A percentile compares a stretch with the other conserved stretches of the same genome.
phyloP scores from a whole-genome alignment of 2,329 filamentous ascomycete species.

The Oidium heveae region DNA sequence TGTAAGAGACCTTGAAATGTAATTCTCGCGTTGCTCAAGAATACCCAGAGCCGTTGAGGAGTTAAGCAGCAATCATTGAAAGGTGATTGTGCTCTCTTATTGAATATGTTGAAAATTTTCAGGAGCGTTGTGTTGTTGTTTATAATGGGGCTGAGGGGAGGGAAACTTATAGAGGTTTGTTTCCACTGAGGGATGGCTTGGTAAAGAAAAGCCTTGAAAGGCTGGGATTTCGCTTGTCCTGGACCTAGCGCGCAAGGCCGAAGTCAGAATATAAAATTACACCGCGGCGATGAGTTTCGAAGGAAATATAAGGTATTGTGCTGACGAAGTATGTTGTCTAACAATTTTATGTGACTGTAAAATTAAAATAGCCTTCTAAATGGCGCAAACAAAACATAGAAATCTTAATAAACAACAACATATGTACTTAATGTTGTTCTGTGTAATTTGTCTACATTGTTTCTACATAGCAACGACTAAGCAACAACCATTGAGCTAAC shows the following conservation, averaged over 20 bases:
- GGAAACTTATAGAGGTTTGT: background rate
- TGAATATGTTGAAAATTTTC: background rate
- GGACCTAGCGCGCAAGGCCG: background rate
- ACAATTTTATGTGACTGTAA: too few species aligned
- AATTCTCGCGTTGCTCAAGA: background rate
- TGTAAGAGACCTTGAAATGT: too few species aligned
- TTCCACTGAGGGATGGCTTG: background rate
- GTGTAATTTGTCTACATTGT: background rate
- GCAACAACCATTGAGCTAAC: background rate
- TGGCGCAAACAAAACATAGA: too few species aligned
- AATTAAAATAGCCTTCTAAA: too few species aligned
- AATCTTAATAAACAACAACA: too few species aligned
- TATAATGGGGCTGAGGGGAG: background rate
- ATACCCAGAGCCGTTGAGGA: background rate
- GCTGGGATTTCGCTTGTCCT: background rate
- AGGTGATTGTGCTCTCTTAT: background rate
- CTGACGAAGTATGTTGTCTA: too few species aligned
- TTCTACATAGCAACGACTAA: constrained; percentile 1
- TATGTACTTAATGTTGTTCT: background rate
- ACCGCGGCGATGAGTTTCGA: background rate
- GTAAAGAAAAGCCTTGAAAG: background rate
- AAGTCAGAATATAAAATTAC: background rate
- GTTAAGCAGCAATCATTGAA: background rate
- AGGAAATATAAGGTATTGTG: background rate
- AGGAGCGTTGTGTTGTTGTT: background rate